These are phyloP conservation scores for Striga hermonthica DNA, from an alignment of 305 asterid species.

Conservation along the genomic window DNA sequence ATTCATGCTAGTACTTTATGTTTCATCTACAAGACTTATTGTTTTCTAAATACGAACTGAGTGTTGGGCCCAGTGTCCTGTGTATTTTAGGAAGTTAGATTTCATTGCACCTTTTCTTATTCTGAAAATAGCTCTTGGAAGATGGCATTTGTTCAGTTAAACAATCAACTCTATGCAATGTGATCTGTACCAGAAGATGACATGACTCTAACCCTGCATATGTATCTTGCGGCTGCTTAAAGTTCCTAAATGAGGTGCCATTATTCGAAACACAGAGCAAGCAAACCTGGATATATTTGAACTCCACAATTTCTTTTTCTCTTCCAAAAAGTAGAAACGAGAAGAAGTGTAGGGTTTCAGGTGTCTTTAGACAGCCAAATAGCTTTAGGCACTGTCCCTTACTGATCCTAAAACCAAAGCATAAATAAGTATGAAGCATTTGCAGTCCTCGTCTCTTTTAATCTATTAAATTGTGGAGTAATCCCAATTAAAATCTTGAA, in stretches of 20 bases:
- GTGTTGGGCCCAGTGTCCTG: conserved; percentile 18
- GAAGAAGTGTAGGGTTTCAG: neutral
- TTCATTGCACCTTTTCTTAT: conserved; percentile 21
- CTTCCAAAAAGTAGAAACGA: conserved; percentile 3
- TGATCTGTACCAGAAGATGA: conserved; percentile 6
- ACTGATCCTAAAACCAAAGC: neutral
- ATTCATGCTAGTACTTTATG: conserved; percentile 21
- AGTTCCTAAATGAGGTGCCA: neutral
- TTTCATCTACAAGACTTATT: conserved; percentile 21
- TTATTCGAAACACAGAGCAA: neutral
- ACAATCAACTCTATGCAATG: conserved; percentile 7
- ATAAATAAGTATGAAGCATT: neutral
- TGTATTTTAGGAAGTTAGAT: neutral
- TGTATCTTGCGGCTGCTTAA: neutral
- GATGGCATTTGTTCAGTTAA: conserved; percentile 12
- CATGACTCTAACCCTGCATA: conserved; percentile 6
- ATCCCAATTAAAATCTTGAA: conserved; percentile 1
- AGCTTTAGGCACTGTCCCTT: neutral
- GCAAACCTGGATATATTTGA: neutral
- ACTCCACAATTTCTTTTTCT: conserved; percentile 12
- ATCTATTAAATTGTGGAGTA: neutral
- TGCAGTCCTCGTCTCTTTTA: neutral
- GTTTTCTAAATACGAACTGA: conserved; percentile 16
- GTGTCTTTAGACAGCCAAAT: neutral
- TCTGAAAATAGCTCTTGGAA: conserved; percentile 19